phyloP scores from a whole-genome alignment of 1,284 basidiomycete genomes.

The Ceraceosorus guamensis region DNA sequence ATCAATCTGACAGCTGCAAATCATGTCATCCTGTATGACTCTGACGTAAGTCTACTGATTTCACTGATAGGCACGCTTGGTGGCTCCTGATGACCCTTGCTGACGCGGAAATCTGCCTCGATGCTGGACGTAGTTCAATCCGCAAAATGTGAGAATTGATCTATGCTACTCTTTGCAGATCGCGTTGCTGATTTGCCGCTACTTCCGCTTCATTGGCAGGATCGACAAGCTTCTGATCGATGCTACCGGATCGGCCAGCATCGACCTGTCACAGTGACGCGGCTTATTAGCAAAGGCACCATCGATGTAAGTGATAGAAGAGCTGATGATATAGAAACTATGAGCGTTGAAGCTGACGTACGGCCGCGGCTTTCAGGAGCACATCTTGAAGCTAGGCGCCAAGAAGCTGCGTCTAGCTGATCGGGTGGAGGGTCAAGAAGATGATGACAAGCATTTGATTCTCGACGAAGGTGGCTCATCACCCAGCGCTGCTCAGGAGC shows the following conservation, averaged over 20 bases:
- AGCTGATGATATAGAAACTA: background rate
- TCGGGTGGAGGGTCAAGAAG: slow-evolving; percentile 33
- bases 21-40: slow-evolving; percentile 68
- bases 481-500: too few species aligned
- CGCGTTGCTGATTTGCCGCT: too few species aligned
- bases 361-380: slow-evolving; percentile 1
- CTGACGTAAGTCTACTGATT: slow-evolving; percentile 69
- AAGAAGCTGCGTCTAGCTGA: slow-evolving; percentile 42
- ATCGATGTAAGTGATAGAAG: slow-evolving; percentile 59
- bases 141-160: slow-evolving; percentile 54
- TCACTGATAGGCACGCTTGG: too few species aligned
- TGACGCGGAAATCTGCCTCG: slow-evolving; percentile 48
- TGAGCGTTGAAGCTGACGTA: background rate
- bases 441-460: slow-evolving; percentile 8
- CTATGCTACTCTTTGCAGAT: too few species aligned
- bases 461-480: too few species aligned
- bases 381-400: slow-evolving; percentile 14
- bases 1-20: slow-evolving; percentile 59
- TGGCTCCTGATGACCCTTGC: too few species aligned
- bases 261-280: slow-evolving; percentile 77
- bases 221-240: slow-evolving; percentile 92
- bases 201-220: too few species aligned
- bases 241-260: slow-evolving; percentile 97
- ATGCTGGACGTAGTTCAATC: slow-evolving; percentile 23
- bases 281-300: slow-evolving; percentile 81